These are phyloP conservation scores for Amaranthus tricolor DNA, from an alignment of 179 eudicot genomes.

Conservation along the genomic window DNA sequence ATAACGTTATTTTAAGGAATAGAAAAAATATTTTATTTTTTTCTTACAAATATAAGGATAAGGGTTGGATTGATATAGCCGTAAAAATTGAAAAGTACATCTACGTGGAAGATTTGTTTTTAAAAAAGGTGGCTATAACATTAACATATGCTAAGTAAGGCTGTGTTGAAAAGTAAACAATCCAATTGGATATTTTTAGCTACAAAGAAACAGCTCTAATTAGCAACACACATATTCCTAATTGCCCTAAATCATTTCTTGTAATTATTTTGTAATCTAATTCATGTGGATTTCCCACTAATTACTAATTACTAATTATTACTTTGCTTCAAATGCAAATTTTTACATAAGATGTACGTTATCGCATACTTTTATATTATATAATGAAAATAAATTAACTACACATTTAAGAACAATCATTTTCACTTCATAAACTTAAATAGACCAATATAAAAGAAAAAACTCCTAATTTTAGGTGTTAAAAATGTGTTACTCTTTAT, in stretches of 20 bases:
- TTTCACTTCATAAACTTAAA: neutral
- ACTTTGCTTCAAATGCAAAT: constrained; percentile 24
- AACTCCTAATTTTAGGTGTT: too few relatives aligned
- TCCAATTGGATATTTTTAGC: constrained; percentile 11
- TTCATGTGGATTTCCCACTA: neutral
- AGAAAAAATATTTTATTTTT: too few relatives aligned
- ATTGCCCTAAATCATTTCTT: neutral
- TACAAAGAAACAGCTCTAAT: neutral
- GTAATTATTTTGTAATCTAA: neutral
- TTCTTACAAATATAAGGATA: too few relatives aligned
- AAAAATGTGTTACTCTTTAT: too few relatives aligned
- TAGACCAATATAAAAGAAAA: too few relatives aligned
- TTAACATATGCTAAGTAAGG: neutral
- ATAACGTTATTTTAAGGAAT: too few relatives aligned
- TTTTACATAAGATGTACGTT: neutral
- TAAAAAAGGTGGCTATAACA: too few relatives aligned
- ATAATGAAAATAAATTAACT: neutral
- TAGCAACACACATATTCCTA: constrained; percentile 15
- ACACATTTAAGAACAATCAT: constrained; percentile 15
- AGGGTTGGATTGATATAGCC: too few relatives aligned
- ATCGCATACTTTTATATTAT: too few relatives aligned
- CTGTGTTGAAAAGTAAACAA: constrained; percentile 14
- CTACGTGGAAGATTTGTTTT: too few relatives aligned
- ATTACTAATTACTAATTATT: neutral
- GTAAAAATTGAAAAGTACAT: too few relatives aligned